A percentile compares a stretch with the other conserved stretches of the same genome.
Evolutionary conservation across 805 yeast genomes (phyloP).

Genomic region (Saccharomycopsis guyanensis): DNA sequence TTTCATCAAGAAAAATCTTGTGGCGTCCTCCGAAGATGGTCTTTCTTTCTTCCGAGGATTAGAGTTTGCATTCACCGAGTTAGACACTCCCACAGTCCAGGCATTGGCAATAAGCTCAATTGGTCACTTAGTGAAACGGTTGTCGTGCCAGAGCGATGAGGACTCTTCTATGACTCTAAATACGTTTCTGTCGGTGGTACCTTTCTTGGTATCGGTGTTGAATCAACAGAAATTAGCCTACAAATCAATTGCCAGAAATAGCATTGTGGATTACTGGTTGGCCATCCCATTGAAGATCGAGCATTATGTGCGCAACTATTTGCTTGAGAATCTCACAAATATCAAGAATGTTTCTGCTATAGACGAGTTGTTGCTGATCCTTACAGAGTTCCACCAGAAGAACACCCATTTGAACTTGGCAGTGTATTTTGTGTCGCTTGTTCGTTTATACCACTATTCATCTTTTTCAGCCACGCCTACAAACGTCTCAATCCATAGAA

Average conservation of each 20-base stretch:
- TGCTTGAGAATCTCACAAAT: slow-evolving; percentile 24
- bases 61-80: background rate
- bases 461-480: slow-evolving; percentile 4
- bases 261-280: slow-evolving; percentile 31
- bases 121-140: slow-evolving; percentile 13
- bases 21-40: slow-evolving; percentile 9
- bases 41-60: slow-evolving; percentile 1
- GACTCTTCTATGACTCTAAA: slow-evolving; percentile 4
- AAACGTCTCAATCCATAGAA: slow-evolving; percentile 3
- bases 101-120: slow-evolving; percentile 10
- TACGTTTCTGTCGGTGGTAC: slow-evolving; percentile 3
- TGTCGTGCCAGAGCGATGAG: slow-evolving; percentile 12
- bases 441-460: slow-evolving; percentile 21
- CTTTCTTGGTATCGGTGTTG: slow-evolving; percentile 10
- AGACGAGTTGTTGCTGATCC: slow-evolving; percentile 23
- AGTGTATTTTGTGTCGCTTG: slow-evolving; percentile 18
- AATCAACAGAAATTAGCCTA: slow-evolving; percentile 1
- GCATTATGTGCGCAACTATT: slow-evolving; percentile 25
- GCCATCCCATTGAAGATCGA: slow-evolving; percentile 30
- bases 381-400: slow-evolving; percentile 25
- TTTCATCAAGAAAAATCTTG: slow-evolving; percentile 13
- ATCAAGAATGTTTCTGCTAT: slow-evolving; percentile 24
- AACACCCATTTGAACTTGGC: slow-evolving; percentile 28
- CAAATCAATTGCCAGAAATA: background rate
- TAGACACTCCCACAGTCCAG: background rate